Evolutionary conservation across 257 asterid genomes (phyloP).

Genomic region (Solanum clarkiae): DNA sequence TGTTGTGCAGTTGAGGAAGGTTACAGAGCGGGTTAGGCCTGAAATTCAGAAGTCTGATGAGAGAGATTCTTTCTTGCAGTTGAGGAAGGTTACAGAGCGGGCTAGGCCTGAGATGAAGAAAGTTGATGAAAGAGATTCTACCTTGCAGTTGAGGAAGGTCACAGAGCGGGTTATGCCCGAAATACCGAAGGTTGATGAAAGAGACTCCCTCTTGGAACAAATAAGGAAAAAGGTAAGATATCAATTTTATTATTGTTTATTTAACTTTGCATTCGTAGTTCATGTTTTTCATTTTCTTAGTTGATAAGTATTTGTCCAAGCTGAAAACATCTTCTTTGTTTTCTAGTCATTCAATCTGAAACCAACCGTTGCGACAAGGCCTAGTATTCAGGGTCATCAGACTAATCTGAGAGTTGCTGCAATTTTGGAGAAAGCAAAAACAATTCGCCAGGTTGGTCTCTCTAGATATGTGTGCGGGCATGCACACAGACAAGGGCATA

Average conservation of each 20-base stretch:
- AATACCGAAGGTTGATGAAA: conserved; percentile 30
- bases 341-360: conserved; percentile 79
- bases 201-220: conserved; percentile 54
- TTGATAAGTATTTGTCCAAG: not conserved
- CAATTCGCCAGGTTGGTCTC: conserved; percentile 66
- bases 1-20: conserved; percentile 32
- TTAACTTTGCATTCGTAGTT: not conserved
- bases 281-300: not conserved
- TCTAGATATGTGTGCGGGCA: not conserved
- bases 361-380: conserved; percentile 54
- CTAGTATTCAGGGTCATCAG: conserved; percentile 58
- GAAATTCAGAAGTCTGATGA: conserved; percentile 33
- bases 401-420: conserved; percentile 80
- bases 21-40: conserved; percentile 40
- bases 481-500: not conserved
- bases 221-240: conserved; percentile 64
- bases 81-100: conserved; percentile 64
- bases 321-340: conserved; percentile 11
- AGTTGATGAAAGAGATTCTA: conserved; percentile 61
- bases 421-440: conserved; percentile 79
- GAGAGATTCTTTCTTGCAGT: conserved; percentile 45
- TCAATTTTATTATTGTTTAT: not conserved
- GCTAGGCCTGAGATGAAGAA: conserved; percentile 32
- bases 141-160: conserved; percentile 28
- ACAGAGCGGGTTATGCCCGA: conserved; percentile 39